Percentiles rank a stretch among this genome's conserved stretches.
Evolutionary conservation across 805 yeast genomes (phyloP).

Genomic region (Pichia sporocuriosa): DNA sequence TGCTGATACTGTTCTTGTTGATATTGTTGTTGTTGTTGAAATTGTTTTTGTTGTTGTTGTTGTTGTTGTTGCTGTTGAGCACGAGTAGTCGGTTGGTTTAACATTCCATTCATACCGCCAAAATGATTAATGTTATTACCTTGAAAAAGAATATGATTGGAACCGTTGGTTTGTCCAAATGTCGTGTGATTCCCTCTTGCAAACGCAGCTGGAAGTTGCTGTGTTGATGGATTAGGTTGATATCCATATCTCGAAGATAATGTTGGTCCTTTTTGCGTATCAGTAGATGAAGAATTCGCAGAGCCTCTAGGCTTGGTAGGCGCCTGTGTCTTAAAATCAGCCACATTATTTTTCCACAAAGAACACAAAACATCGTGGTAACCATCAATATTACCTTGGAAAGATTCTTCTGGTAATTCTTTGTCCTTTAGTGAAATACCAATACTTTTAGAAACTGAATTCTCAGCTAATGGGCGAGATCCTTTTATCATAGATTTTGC

Average conservation of each 20-base stretch:
- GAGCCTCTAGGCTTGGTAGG: background rate
- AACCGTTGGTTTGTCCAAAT: constrained; percentile 6
- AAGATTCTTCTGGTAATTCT: constrained; percentile 1
- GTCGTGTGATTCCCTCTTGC: constrained; percentile 8
- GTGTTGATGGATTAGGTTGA: background rate
- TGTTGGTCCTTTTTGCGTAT: background rate
- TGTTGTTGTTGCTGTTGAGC: constrained; percentile 24
- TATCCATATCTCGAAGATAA: constrained; percentile 5
- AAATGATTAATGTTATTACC: constrained; percentile 6
- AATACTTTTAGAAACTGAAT: constrained; percentile 4
- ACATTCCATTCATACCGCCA: constrained; percentile 1
- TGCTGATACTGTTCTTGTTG: background rate
- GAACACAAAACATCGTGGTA: constrained; percentile 7
- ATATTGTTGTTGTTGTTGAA: background rate
- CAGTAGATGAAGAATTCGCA: background rate
- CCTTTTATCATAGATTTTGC: background rate
- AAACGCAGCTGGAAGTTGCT: background rate
- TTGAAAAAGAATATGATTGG: background rate
- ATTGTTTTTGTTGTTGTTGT: background rate
- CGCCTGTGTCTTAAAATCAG: background rate
- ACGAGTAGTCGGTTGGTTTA: constrained; percentile 25
- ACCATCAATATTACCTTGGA: constrained; percentile 5
- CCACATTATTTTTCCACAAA: constrained; percentile 14
- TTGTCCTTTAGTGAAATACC: constrained; percentile 2
- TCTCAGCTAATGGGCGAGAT: background rate